These are phyloP conservation scores for Talaromyces marneffei DNA, from an alignment of 2,329 filamentous ascomycete species.

Conservation along the genomic window DNA sequence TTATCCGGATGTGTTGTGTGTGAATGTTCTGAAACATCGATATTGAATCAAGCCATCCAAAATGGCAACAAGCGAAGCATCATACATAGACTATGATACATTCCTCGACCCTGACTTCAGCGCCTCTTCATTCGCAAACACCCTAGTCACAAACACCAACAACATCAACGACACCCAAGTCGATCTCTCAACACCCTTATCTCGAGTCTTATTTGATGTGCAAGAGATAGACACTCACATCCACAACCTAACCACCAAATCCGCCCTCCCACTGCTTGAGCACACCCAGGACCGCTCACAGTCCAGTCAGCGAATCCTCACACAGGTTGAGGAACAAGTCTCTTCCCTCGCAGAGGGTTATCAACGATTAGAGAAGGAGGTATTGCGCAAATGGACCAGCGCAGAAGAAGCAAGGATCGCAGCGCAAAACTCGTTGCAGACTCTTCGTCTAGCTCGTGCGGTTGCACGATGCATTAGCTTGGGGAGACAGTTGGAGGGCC, in stretches of 20 bases:
- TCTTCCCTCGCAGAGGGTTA: slow-evolving; percentile 77
- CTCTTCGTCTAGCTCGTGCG: slow-evolving; percentile 67
- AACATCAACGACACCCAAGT: slow-evolving; percentile 83
- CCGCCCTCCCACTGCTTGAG: slow-evolving; percentile 71
- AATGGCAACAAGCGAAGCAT: slow-evolving; percentile 47
- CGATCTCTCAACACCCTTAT: slow-evolving; percentile 89
- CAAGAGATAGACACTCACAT: slow-evolving; percentile 97
- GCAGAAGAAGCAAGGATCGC: slow-evolving; percentile 77
- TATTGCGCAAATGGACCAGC: slow-evolving; percentile 75
- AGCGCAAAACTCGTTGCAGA: slow-evolving; percentile 72
- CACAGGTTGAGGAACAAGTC: slow-evolving; percentile 74
- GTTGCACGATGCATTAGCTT: slow-evolving; percentile 75
- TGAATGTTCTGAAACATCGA: background rate
- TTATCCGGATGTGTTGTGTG: too few relatives aligned
- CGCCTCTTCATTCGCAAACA: slow-evolving; percentile 76
- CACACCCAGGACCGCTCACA: slow-evolving; percentile 70
- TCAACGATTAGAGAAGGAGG: slow-evolving; percentile 76
- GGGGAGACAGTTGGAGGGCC: slow-evolving; percentile 79
- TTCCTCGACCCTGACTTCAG: slow-evolving; percentile 82
- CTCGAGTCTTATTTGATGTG: slow-evolving; percentile 88
- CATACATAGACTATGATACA: slow-evolving; percentile 93
- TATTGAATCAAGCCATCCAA: background rate
- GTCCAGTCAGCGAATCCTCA: slow-evolving; percentile 65
- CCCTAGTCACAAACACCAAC: slow-evolving; percentile 82
- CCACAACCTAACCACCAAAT: slow-evolving; percentile 77